phyloP scores from a whole-genome alignment of 179 eudicot genomes.

The Pouteria campechiana region DNA sequence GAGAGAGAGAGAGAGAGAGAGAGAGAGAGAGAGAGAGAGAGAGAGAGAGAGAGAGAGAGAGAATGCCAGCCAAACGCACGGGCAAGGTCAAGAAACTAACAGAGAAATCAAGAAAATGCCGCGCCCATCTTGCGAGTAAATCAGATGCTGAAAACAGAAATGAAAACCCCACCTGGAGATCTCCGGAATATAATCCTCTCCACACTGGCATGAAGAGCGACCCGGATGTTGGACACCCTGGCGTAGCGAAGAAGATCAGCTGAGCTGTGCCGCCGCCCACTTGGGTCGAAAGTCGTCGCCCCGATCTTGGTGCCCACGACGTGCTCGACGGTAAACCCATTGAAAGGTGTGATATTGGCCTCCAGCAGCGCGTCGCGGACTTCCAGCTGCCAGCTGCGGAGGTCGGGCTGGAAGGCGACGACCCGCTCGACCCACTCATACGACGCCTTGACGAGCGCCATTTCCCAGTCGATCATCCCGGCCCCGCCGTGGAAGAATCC shows the following conservation, averaged over 20 bases:
- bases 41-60: no score
- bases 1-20: no score
- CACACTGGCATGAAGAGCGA: slow-evolving; percentile 64
- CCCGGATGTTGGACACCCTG: slow-evolving; percentile 37
- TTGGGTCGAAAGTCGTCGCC: slow-evolving; percentile 67
- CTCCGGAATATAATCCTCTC: slow-evolving; percentile 63
- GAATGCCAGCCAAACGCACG: no score
- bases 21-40: no score
- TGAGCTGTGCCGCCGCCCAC: slow-evolving; percentile 65
- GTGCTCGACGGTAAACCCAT: slow-evolving; percentile 64
- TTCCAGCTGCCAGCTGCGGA: slow-evolving; percentile 64
- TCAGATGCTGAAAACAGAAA: no score
- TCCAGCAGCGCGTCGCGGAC: slow-evolving; percentile 64
- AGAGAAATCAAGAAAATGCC: slow-evolving; percentile 12
- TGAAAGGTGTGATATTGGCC: slow-evolving; percentile 59
- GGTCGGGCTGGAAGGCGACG: slow-evolving; percentile 65
- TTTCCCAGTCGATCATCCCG: slow-evolving; percentile 55
- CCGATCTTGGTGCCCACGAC: slow-evolving; percentile 74
- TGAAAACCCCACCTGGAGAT: no score
- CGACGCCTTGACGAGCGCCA: slow-evolving; percentile 43
- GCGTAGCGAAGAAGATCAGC: slow-evolving; percentile 72
- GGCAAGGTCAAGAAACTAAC: no score
- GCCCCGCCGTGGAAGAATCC: slow-evolving; percentile 46
- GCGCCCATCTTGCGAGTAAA: no score
- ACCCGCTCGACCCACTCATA: slow-evolving; percentile 79